Conservation (phyloP, 2,329 filamentous ascomycete species). For the Sarocladium oryzae region DNA sequence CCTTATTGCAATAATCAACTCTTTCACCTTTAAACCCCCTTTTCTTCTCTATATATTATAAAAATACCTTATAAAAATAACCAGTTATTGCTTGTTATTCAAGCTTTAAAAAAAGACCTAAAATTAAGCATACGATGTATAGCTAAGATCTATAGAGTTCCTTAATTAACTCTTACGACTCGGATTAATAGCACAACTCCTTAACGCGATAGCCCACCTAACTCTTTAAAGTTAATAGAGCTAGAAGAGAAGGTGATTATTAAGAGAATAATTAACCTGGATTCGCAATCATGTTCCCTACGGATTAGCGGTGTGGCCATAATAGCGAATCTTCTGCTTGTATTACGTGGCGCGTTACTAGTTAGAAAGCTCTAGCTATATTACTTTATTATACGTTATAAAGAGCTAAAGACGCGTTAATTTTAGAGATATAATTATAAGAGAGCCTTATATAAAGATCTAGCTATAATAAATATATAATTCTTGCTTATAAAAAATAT, state of each 20-base stretch:
- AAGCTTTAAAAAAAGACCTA: neutral
- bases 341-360: neutral
- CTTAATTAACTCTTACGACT: neutral
- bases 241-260: constrained; percentile 2
- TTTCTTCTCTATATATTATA: neutral
- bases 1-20: neutral
- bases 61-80: neutral
- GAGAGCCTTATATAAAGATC: constrained; percentile 7
- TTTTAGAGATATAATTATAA: neutral
- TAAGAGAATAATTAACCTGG: neutral
- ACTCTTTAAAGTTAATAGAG: neutral
- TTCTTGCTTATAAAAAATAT: too few species aligned
- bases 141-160: neutral
- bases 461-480: constrained; percentile 1
- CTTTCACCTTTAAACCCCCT: neutral
- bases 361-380: neutral
- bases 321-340: constrained; percentile 1
- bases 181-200: neutral
- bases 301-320: neutral
- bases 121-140: neutral
- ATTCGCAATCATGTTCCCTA: neutral
- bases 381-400: neutral
- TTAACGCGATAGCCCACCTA: neutral
- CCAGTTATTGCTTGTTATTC: too few species aligned
- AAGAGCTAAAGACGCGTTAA: neutral